These are phyloP conservation scores for Lagenaria siceraria DNA, from an alignment of 306 rosid species.

Conservation along the genomic window DNA sequence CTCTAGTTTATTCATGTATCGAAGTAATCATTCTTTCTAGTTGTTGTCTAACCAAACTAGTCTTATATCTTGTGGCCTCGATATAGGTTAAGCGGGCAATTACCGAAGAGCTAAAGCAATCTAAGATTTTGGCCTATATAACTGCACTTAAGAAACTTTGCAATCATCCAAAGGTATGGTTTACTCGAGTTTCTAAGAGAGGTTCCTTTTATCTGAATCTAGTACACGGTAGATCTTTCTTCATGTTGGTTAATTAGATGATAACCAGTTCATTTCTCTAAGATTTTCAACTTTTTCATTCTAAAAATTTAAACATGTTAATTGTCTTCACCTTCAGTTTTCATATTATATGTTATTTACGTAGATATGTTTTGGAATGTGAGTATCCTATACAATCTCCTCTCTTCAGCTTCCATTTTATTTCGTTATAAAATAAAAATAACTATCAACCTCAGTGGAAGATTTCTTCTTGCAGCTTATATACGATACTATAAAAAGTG, in stretches of 20 bases:
- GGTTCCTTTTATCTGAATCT: not conserved
- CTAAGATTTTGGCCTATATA: constrained; percentile 92
- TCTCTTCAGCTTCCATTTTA: not conserved
- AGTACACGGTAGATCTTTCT: not conserved
- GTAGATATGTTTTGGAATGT: not conserved
- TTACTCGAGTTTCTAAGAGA: not conserved
- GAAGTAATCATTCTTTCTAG: not conserved
- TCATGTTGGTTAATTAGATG: not conserved
- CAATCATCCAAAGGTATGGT: constrained; percentile 84
- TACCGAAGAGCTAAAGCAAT: constrained; percentile 61
- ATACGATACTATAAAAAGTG: constrained; percentile 67
- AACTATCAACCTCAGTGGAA: constrained; percentile 13
- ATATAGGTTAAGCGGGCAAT: constrained; percentile 71
- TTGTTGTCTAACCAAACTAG: constrained; percentile 12
- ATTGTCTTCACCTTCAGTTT: not conserved
- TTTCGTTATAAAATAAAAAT: not conserved
- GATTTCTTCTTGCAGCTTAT: constrained; percentile 57
- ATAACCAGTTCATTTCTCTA: not conserved
- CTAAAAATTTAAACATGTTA: not conserved
- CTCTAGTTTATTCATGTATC: constrained; percentile 2
- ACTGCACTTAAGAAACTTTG: constrained; percentile 90
- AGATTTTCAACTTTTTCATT: not conserved
- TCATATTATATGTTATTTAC: not conserved
- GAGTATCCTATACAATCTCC: constrained; percentile 2
- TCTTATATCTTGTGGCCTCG: constrained; percentile 9